Evolutionary conservation across 1,284 basidiomycete species (phyloP).

Genomic region (Dichomitus squalens): DNA sequence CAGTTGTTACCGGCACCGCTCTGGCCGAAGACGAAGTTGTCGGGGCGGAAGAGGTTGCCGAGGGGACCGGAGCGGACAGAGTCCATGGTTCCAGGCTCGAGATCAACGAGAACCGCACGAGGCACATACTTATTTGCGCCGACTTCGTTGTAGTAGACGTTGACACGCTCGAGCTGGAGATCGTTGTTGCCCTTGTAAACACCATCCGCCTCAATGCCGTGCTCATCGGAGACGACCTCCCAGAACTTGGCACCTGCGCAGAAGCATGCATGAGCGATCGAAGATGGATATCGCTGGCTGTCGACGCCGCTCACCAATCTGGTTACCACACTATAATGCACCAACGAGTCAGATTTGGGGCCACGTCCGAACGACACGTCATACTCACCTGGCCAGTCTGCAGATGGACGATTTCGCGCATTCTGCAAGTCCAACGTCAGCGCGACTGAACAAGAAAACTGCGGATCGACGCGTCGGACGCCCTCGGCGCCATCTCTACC

Average conservation of each 20-base stretch:
- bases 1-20: conserved; percentile 96
- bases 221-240: conserved; percentile 97
- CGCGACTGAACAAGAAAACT: conserved; percentile 20
- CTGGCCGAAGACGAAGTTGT: conserved; percentile 92
- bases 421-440: conserved; percentile 53
- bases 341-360: conserved; percentile 22
- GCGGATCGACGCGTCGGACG: conserved; percentile 8
- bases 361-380: conserved; percentile 21
- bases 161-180: conserved; percentile 96
- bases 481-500: neutral
- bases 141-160: conserved; percentile 94
- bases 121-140: conserved; percentile 95
- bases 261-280: conserved; percentile 10
- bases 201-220: conserved; percentile 93
- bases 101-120: conserved; percentile 91
- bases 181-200: conserved; percentile 93
- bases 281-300: conserved; percentile 19
- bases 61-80: conserved; percentile 86
- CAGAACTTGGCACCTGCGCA: conserved; percentile 93
- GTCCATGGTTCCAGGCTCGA: conserved; percentile 98
- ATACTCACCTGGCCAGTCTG: conserved; percentile 88
- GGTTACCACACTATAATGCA: conserved; percentile 86
- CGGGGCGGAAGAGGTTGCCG: conserved; percentile 89
- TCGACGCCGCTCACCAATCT: conserved; percentile 70
- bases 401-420: conserved; percentile 97